phyloP scores from a whole-genome alignment of 176 grass and related monocot species.

The Carex myosuroides region DNA sequence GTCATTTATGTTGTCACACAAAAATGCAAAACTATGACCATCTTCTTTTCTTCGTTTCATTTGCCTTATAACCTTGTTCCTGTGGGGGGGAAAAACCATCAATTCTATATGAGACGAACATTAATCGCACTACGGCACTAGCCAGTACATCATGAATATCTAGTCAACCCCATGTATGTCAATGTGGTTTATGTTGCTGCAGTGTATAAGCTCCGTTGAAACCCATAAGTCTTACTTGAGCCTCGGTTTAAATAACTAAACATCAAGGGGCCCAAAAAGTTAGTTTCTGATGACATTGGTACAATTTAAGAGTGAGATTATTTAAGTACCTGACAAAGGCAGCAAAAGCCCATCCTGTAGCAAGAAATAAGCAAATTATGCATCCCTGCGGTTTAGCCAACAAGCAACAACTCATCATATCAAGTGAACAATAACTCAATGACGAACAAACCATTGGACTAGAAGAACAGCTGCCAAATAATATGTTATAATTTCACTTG shows the following conservation, averaged over 20 bases:
- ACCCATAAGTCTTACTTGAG: not conserved
- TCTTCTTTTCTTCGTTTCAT: constrained; percentile 42
- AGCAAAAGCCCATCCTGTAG: constrained; percentile 75
- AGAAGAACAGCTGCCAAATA: not conserved
- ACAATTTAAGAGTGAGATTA: not conserved
- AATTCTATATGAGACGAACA: not conserved
- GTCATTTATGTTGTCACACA: constrained; percentile 82
- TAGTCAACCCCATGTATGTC: not conserved
- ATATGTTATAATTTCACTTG: not conserved
- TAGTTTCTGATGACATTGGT: not conserved
- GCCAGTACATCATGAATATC: not conserved
- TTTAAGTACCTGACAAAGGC: constrained; percentile 62
- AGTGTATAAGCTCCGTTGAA: not conserved
- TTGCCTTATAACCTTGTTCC: constrained; percentile 48
- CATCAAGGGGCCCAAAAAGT: not conserved
- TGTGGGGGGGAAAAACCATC: constrained; percentile 27
- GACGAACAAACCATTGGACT: not conserved
- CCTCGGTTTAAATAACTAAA: not conserved
- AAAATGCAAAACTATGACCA: constrained; percentile 90
- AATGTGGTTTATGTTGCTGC: not conserved
- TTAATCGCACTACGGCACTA: not conserved
- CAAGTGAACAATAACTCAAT: not conserved
- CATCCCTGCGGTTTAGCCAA: constrained; percentile 46
- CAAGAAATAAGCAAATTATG: constrained; percentile 70
- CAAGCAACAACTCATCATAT: not conserved